Base-by-base conservation (phyloP, 1,284 basidiomycete genomes). In the Boletus semigastroideus region DNA sequence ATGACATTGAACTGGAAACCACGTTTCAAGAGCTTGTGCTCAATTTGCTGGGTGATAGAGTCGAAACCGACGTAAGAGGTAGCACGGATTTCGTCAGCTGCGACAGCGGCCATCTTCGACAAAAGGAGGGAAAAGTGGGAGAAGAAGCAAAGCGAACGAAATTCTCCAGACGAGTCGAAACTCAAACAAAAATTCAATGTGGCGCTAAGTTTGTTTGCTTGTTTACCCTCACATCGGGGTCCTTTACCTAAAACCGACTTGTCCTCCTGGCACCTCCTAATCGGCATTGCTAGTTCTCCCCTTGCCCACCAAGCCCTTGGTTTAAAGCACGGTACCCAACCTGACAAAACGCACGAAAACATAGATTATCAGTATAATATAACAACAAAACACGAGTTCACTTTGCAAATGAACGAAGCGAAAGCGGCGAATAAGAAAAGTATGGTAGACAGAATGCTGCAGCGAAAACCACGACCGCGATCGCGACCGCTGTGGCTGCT, bases 1-100 rank as follows among this genome's bases (percentile, higher is more conserved):
- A 97, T 96, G 59, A 95, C 88, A 71, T 99, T 99, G 84, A 99
- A 98, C 78, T 97, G 92, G 80, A 98, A 98, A 56, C 95, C 96
- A 61, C 96, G 88, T 79, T 98, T 98, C 76, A 99, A 84, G 64
- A 98, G 87, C 83, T 98, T 99, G 80, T 94, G 90, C 81, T 99
- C 96, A 68, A 99, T 98, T 76, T 98, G 96, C 70, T 88, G 85
- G 49, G 96, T 97, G 75, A 98, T 96, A 61, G 88, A 88, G 79
- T 95, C 92, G 76, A 95, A 95, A 71, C 92, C 93, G 72, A 95
- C 92, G 71, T 95, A 94, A 48, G 90, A 86, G 56, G 88, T 78
- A 45, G 92, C 92, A 60, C 86, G 84, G 61, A 94, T 92, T 77
- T 94, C 92, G 68, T 92, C 87, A 20, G 67, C 66, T 58, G 66